Evolutionary conservation across 2,329 filamentous ascomycete species (phyloP).

Genomic region (Cordyceps fumosorosea): DNA sequence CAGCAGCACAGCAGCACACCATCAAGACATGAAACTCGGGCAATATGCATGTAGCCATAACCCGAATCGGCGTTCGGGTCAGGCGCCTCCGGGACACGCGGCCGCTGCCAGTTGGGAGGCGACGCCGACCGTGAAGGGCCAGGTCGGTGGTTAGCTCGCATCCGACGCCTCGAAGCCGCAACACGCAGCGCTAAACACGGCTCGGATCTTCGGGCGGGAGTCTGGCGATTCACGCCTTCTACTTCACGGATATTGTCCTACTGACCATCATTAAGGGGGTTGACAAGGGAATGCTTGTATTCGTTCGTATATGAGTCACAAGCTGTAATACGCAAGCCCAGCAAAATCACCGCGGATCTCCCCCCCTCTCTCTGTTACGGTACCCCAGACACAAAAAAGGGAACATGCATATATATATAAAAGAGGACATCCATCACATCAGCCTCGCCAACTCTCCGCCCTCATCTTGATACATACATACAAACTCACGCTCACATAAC

Average conservation of each 20-base stretch:
- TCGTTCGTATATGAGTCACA: not conserved
- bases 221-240: not conserved
- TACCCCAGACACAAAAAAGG: no score
- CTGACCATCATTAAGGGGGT: not conserved
- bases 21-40: not conserved
- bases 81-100: not conserved
- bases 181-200: not conserved
- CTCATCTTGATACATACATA: not conserved
- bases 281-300: not conserved
- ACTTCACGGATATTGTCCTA: not conserved
- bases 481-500: not conserved
- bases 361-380: not conserved
- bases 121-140: not conserved
- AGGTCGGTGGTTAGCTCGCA: slow-evolving; percentile 11
- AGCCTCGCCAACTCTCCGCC: not conserved
- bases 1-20: not conserved
- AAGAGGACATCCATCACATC: slow-evolving; percentile 3
- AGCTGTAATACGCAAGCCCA: not conserved
- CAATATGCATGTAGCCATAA: slow-evolving; percentile 1
- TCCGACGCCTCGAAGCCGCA: slow-evolving; percentile 1
- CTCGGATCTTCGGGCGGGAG: slow-evolving; percentile 2
- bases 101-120: not conserved
- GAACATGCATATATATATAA: no score
- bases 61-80: not conserved
- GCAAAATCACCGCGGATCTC: not conserved